Conservation (phyloP, 371 early-diverging fungal genomes). For the Syncephalastrum monosporum region DNA sequence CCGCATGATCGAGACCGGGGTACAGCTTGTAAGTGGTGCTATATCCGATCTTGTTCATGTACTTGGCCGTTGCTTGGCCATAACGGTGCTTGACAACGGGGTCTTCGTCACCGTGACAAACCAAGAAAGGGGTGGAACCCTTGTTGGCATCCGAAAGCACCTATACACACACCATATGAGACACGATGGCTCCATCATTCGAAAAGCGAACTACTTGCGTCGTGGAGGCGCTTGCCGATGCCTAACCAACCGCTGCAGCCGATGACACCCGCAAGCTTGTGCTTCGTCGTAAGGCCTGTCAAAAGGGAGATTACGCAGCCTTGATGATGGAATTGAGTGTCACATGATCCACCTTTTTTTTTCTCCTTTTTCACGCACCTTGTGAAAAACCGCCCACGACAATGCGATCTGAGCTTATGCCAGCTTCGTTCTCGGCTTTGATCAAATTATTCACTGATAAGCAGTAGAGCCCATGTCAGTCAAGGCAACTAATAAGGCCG, state of each 20-base stretch:
- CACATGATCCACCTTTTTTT: too few relatives aligned
- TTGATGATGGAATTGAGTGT: constrained; percentile 5
- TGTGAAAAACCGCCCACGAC: constrained; percentile 96
- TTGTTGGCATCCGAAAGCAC: constrained; percentile 45
- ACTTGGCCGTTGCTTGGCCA: constrained; percentile 68
- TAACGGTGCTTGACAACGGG: constrained; percentile 71
- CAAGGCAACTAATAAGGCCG: too few relatives aligned
- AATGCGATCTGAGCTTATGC: constrained; percentile 83
- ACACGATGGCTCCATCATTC: not conserved
- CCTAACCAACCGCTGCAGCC: constrained; percentile 86
- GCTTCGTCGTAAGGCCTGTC: constrained; percentile 69
- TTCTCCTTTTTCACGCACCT: constrained; percentile 45
- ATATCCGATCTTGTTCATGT: constrained; percentile 66
- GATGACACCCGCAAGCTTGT: constrained; percentile 61
- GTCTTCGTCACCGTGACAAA: constrained; percentile 89
- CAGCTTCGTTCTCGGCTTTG: constrained; percentile 72
- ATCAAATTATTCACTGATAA: constrained; percentile 69
- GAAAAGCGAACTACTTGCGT: constrained; percentile 16
- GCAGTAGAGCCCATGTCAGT: too few relatives aligned
- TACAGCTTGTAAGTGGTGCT: constrained; percentile 77
- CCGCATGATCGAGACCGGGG: constrained; percentile 78
- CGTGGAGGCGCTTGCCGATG: constrained; percentile 54
- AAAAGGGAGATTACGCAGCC: constrained; percentile 75
- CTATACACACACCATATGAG: not conserved
- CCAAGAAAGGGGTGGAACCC: constrained; percentile 72